Conservation (phyloP, 2,329 filamentous ascomycete genomes). For the Truncatella angustata region DNA sequence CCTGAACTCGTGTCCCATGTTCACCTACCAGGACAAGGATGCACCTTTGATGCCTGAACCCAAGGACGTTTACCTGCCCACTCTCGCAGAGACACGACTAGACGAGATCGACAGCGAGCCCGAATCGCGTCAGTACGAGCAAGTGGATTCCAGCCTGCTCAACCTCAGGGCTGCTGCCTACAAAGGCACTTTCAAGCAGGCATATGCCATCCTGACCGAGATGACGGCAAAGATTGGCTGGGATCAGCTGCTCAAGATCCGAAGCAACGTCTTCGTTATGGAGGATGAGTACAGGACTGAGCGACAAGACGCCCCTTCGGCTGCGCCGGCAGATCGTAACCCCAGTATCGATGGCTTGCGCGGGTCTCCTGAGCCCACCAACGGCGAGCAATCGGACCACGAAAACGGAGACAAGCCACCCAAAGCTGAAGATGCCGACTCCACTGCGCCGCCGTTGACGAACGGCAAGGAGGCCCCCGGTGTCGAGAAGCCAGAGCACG, state of each 20-base stretch:
- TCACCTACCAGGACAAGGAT: conserved; percentile 98
- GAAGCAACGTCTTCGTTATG: conserved; percentile 98
- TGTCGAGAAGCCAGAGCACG: conserved; percentile 78
- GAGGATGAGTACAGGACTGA: conserved; percentile 97
- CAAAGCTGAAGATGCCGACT: conserved; percentile 26
- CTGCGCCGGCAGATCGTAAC: conserved; percentile 55
- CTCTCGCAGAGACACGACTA: conserved; percentile 82
- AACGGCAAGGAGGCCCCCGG: conserved; percentile 38
- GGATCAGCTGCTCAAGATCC: conserved; percentile 92
- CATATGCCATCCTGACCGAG: conserved; percentile 90
- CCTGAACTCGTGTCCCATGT: conserved; percentile 98
- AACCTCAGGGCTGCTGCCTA: conserved; percentile 86
- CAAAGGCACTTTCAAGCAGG: conserved; percentile 92
- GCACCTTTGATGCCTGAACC: conserved; percentile 92
- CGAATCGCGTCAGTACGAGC: conserved; percentile 75
- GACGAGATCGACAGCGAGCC: conserved; percentile 96
- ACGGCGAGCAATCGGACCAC: conserved; percentile 38
- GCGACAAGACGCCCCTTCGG: conserved; percentile 60
- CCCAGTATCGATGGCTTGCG: conserved; percentile 78
- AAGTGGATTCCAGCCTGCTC: conserved; percentile 81
- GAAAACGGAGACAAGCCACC: conserved; percentile 26
- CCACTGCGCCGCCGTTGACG: conserved; percentile 31
- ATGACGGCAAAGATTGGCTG: conserved; percentile 96
- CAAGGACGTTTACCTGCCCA: conserved; percentile 80
- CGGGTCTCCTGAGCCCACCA: conserved; percentile 62